Base-by-base conservation (phyloP, 2,329 filamentous ascomycete genomes). In the Verticillium longisporum region DNA sequence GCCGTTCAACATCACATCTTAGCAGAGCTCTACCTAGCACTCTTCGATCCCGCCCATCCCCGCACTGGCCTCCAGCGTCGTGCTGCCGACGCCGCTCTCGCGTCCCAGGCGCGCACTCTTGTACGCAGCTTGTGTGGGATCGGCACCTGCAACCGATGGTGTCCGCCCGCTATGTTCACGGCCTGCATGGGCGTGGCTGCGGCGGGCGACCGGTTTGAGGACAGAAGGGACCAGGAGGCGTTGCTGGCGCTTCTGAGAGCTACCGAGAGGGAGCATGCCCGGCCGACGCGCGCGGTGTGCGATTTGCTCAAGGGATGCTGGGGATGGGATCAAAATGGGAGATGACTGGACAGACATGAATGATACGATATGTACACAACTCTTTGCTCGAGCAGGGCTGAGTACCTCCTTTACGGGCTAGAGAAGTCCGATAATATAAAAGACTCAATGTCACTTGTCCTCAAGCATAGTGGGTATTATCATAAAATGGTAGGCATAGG, bases 1-100 rank as follows among this genome's bases (percentile, higher is more conserved):
- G 86, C 84, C 0, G 74, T 84, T 15, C 84, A 86, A 59, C 84
- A 88, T 68, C 80, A 84, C 65, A 80, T 85, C 61, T 75, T 88
- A 7, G 83, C 84, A 0, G 77, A 80, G 60, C 79, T 88, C 14
- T 79, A 88, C 55, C 76, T 88, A 2, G 73, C 78, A 13, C 79
- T 82, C 31, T 84, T 84, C 64, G 80, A 87, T 67, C 83, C 83
- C 0, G 78, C 73, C 10, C 73, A 82, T 3, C 83, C 83, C 0
- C 75, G 77, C 54, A 72, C 86, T 1, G 84, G 82, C 9, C 65
- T 61, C 21, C 63, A 71, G 55, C 66, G 77, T 63, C 64, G 73
- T 64, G 63, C 73, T 10, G 66, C 68, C 13, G 66, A 70, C 31
- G 71, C 71, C 58, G 57, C 56, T 13, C 60, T 66, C 6, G 67